Conservation (phyloP, 2,329 filamentous ascomycete species). For the Venturia oleaginea region DNA sequence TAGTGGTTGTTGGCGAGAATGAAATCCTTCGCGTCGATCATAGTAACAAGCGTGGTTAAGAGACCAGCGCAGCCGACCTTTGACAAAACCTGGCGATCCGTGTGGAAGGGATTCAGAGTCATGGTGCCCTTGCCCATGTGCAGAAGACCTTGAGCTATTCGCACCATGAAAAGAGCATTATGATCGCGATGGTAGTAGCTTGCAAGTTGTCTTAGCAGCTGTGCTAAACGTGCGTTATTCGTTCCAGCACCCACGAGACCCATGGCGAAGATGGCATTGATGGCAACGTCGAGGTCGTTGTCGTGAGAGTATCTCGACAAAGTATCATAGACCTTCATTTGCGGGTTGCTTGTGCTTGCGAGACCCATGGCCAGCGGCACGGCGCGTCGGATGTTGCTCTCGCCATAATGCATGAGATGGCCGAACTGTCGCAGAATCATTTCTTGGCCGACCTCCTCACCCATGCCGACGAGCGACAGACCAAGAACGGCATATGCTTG, state of each 20-base stretch:
- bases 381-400: conserved; percentile 91
- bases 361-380: conserved; percentile 95
- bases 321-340: conserved; percentile 99
- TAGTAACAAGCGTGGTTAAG: conserved; percentile 78
- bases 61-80: conserved; percentile 83
- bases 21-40: conserved; percentile 92
- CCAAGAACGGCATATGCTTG: conserved; percentile 95
- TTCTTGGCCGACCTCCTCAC: conserved; percentile 94
- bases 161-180: conserved; percentile 96
- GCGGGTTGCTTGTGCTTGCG: conserved; percentile 93
- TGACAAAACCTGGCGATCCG: conserved; percentile 90
- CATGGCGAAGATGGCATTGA: conserved; percentile 99
- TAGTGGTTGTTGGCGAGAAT: conserved; percentile 67
- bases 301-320: conserved; percentile 96
- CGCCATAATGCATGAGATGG: conserved; percentile 98
- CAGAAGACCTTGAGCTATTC: conserved; percentile 90
- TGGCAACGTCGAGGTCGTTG: conserved; percentile 94
- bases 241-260: conserved; percentile 92
- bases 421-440: conserved; percentile 98
- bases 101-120: conserved; percentile 97
- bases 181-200: conserved; percentile 98
- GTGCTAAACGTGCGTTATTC: conserved; percentile 93
- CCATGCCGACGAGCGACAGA: conserved; percentile 91
- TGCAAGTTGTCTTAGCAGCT: conserved; percentile 85
- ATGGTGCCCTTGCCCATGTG: conserved; percentile 99